Base-by-base conservation (phyloP, 75 land plant genomes). In the Picea sitchensis region DNA sequence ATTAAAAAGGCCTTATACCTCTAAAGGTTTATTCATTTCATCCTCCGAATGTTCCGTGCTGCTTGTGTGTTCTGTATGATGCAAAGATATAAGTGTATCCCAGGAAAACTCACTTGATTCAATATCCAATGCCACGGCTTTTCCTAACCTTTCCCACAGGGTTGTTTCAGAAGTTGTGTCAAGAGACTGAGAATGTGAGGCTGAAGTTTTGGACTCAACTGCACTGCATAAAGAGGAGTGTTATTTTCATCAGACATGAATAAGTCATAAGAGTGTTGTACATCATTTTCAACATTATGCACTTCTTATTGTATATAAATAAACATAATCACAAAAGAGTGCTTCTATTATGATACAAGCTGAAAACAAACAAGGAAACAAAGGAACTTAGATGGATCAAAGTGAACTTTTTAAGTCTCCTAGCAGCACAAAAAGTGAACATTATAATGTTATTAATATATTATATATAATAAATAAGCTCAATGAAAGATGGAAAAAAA, bases 61-160 rank as follows among this genome's bases (percentile, higher is more conserved):
- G 61, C 86, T 86, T 30, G 82, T 78, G 65, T 92, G 95, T 63
- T 94, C 93, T 31, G 93, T 89, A 67, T 85, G 91, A 61, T 89
- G 95, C 61, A 94, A 84, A 41, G 97, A 92, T 68, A 87, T 82
- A 76, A 94, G 95, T 65, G 30, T 84, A 36, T 83, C 74, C 97
- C 97, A 94, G 0, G 89, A 86, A 61, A 94, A 89, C 15, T 82
- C 83, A 65, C 86, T 80, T 3, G 95, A 89, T 63, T 89, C 91
- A 63, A 94, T 88, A 77, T 94, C 95, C 75, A 90, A 61, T 77
- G 82, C 77, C 14, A 79, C 79, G 76, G 95, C 87, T 77, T 86
- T 91, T 68, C 89, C 90, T 58, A 94, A 86, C 78, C 97, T 89
- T 77, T 94, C 93, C 87, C 91, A 92, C 87, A 94, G 78, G 81